Evolutionary conservation across 257 asterid genomes (phyloP), one percentile per base, ranked within the genome.

Genomic region (Linderniella brevidens): DNA sequence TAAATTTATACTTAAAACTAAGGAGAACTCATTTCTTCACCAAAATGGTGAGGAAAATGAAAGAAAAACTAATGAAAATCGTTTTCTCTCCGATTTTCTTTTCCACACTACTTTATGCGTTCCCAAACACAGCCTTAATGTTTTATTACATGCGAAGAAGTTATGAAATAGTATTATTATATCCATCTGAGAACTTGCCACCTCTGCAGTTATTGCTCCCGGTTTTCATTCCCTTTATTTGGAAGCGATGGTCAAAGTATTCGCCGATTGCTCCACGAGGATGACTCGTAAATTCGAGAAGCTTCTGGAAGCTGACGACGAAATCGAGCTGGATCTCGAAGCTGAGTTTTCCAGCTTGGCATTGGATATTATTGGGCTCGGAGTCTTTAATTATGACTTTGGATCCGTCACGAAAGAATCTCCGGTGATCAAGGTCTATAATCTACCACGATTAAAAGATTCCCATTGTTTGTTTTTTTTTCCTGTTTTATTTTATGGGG

Each of bases 341-440:
- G 82, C 93, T 54, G 98, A 84, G 57, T 88, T 88, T 65, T 88
- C 98, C 60, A 84, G 61, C 67, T 66, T 88, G 72, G 98, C 98
- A 3, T 79, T 88, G 8, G 98, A 88, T 77, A 88, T 88, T 42
- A 84, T 88, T 48, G 98, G 98, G 29, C 77, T 85, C 56, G 94
- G 94, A 49, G 92, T 84, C 60, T 88, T 88, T 66, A 84, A 88
- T 61, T 88, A 67, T 55, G 94, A 88, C 69, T 88, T 88, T 45
- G 98, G 98, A 58, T 88, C 96, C 58, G 86, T 88, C 50, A 76
- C 94, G 10, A 81, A 79, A 58, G 96, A 88, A 68, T 88, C 98
- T 52, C 98, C 98, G 0, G 92, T 88, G 18, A 88, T 88, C 65
- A 77, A 88, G 98, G 97, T 83, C 15, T 10, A 17, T 5, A 42